Evolutionary conservation across 202 grass and related monocot genomes (phyloP).

Genomic region (Eragrostis tef): DNA sequence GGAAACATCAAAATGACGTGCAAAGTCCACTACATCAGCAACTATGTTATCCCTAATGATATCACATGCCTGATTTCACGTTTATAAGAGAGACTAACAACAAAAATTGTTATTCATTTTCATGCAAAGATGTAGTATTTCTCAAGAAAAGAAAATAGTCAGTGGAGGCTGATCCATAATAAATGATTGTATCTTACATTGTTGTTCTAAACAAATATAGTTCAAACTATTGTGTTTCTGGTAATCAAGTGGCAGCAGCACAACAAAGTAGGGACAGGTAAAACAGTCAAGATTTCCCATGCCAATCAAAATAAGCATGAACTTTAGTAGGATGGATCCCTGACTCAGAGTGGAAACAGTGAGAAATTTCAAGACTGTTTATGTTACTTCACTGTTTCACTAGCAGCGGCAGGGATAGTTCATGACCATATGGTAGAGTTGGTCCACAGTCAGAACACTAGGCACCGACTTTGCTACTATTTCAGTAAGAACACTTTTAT

Average conservation of each 20-base stretch:
- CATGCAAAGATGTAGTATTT: not conserved
- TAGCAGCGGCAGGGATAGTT: not conserved
- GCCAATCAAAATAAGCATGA: not conserved
- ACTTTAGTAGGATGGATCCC: slow-evolving; percentile 18
- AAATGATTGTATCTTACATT: not conserved
- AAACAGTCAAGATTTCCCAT: not conserved
- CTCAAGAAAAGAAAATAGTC: not conserved
- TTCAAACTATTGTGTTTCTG: not conserved
- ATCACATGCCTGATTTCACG: no score
- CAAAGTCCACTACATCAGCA: not conserved
- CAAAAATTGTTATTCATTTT: not conserved
- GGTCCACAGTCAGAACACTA: not conserved
- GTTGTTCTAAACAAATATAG: not conserved
- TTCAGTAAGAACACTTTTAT: not conserved
- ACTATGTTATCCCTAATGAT: not conserved
- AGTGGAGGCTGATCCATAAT: not conserved
- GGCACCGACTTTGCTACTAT: not conserved
- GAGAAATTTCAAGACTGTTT: not conserved
- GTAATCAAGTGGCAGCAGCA: not conserved
- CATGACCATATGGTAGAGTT: no score
- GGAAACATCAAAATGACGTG: not conserved
- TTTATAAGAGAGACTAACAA: not conserved
- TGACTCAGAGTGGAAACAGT: not conserved
- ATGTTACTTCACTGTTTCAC: not conserved
- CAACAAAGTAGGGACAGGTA: not conserved